These are phyloP conservation scores for Fusarium pininemorale DNA, from an alignment of 2,329 filamentous ascomycete genomes.

Conservation along the genomic window DNA sequence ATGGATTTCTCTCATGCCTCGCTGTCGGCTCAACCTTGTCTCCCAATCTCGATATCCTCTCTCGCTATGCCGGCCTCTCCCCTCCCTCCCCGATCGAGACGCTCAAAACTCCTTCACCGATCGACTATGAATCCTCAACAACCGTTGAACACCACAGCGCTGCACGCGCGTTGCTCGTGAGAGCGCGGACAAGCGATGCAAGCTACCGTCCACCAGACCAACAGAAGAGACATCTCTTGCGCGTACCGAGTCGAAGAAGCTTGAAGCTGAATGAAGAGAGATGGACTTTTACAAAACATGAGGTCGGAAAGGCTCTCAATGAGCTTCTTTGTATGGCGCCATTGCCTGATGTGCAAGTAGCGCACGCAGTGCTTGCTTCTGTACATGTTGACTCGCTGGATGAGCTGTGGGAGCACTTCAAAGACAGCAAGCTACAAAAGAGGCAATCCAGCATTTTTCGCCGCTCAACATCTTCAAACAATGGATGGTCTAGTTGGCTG, in stretches of 20 bases:
- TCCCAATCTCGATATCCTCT: background rate
- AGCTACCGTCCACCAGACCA: background rate
- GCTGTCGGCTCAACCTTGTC: background rate
- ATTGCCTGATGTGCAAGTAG: constrained; percentile 6
- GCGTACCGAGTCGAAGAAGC: background rate
- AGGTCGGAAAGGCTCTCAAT: constrained; percentile 12
- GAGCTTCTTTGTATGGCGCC: background rate
- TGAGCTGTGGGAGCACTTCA: constrained; percentile 19
- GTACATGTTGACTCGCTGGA: background rate
- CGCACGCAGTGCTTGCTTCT: constrained; percentile 3
- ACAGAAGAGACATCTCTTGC: constrained; percentile 5
- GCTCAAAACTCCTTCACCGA: background rate
- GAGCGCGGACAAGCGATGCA: background rate
- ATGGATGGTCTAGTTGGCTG: background rate
- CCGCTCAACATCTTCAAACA: background rate
- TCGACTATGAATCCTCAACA: background rate
- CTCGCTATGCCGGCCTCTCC: background rate
- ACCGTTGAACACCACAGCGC: background rate
- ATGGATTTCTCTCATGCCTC: background rate
- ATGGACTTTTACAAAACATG: constrained; percentile 21
- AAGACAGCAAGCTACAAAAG: constrained; percentile 10
- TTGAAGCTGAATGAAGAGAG: background rate
- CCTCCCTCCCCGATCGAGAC: background rate
- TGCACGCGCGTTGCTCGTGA: background rate
- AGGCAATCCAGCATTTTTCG: background rate